phyloP scores from a whole-genome alignment of 768 basidiomycete species.

The Mycena kentingensis region DNA sequence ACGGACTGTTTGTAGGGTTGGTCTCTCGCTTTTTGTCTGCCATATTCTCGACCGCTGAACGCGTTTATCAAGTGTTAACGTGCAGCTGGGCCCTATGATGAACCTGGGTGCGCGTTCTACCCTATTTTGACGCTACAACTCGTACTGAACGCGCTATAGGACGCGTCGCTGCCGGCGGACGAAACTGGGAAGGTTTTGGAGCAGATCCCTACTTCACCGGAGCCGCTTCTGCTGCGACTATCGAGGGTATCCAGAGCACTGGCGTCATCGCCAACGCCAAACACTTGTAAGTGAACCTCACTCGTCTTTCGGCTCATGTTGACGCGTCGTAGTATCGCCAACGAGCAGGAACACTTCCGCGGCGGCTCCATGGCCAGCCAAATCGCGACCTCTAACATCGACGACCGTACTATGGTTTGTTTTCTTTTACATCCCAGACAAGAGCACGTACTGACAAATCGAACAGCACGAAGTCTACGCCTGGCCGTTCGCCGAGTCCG shows the following conservation, averaged over 20 bases:
- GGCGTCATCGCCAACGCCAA: conserved; percentile 44
- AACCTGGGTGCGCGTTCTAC: conserved; percentile 16
- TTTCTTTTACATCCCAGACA: too few relatives aligned
- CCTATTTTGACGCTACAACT: background rate
- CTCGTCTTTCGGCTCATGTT: background rate
- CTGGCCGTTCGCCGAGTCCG: conserved; percentile 29
- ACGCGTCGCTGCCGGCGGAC: conserved; percentile 29
- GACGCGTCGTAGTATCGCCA: conserved; percentile 21
- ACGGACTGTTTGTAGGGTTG: too few relatives aligned
- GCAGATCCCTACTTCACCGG: conserved; percentile 47
- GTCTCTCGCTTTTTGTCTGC: background rate
- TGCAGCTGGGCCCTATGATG: conserved; percentile 31
- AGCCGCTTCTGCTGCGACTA: conserved; percentile 39
- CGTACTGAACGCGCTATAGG: background rate
- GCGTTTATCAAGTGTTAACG: background rate
- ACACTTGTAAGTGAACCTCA: conserved; percentile 26
- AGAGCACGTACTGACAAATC: too few relatives aligned
- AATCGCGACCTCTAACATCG: conserved; percentile 36
- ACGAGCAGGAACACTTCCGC: conserved; percentile 30
- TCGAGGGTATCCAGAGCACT: conserved; percentile 38
- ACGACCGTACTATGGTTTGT: conserved; percentile 47
- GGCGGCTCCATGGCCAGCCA: conserved; percentile 11
- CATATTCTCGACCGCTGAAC: background rate
- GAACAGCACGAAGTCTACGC: conserved; percentile 35
- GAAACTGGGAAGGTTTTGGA: conserved; percentile 54